These are phyloP conservation scores for Saccharomycopsis sp. DNA, from an alignment of 805 yeast genomes.

Conservation along the genomic window DNA sequence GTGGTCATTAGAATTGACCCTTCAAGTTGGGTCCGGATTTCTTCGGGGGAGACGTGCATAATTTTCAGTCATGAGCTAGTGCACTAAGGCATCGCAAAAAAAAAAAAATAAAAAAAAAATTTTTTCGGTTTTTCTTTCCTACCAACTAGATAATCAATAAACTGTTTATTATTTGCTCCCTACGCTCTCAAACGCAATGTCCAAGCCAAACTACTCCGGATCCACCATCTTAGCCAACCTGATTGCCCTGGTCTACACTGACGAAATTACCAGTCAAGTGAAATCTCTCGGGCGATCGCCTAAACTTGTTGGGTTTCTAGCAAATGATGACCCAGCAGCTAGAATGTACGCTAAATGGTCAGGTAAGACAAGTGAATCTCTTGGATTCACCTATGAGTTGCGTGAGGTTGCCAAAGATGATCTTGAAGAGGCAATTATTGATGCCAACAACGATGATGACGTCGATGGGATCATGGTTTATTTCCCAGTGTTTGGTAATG, in stretches of 20 bases:
- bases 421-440: constrained; percentile 73
- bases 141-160: too few species aligned
- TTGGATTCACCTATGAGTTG: constrained; percentile 82
- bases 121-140: too few species aligned
- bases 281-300: constrained; percentile 51
- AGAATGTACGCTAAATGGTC: constrained; percentile 95
- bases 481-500: constrained; percentile 93
- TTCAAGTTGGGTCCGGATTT: too few species aligned
- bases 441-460: constrained; percentile 67
- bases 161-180: too few species aligned
- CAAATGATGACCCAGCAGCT: constrained; percentile 93
- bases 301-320: constrained; percentile 81
- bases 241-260: constrained; percentile 74
- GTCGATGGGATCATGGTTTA: constrained; percentile 95
- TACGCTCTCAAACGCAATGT: too few species aligned
- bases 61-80: too few species aligned
- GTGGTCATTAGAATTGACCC: too few species aligned
- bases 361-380: constrained; percentile 74
- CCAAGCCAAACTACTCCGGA: constrained; percentile 44
- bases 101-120: too few species aligned
- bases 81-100: too few species aligned
- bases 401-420: constrained; percentile 70
- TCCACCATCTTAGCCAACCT: constrained; percentile 81
- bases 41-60: too few species aligned
- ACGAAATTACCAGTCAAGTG: constrained; percentile 62